Base-by-base conservation (phyloP, 441 rosid species). In the Populus hybrid region DNA sequence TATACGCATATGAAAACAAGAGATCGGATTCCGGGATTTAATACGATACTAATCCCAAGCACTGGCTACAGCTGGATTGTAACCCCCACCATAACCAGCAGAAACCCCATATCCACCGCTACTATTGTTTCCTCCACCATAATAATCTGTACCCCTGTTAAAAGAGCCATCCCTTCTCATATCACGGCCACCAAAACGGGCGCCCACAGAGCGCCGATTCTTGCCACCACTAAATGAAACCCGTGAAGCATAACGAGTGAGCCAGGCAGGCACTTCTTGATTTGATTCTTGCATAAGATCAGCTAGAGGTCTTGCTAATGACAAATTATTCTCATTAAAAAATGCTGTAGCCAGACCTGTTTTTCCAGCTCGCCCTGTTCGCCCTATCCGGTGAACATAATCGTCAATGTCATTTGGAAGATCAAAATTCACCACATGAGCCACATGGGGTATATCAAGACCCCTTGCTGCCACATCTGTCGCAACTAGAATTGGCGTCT, bases 401-500 rank as follows among this genome's bases (percentile, higher is more conserved):
- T 95, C 98, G 64, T 95, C 98, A 38, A 95, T 93, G 77, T 95
- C 99, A 76, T 93, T 91, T 11, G 98, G 99, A 21, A 95, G 95
- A 86, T 95, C 98, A 67, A 95, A 93, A 79, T 93, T 95, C 75
- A 95, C 92, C 5, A 93, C 98, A 42, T 95, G 99, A 53, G 98
- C 96, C 23, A 95, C 99, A 7, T 91, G 93, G 28, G 98, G 98
- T 57, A 93, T 92, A 82, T 95, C 99, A 61, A 93, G 99, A 71
- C 97, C 99, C 68, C 99, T 93, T 1, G 98, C 98, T 76, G 99
- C 97, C 79, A 94, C 99, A 69, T 95, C 99, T 2, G 97, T 93
- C 50, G 98, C 98, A 3, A 95, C 99, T 80, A 95, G 81, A 70
- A 95, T 95, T 12, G 99, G 99, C 28, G 97, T 93, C 75, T 78